phyloP scores from a whole-genome alignment of 1,284 basidiomycete species.

The Austropuccinia psidii region DNA sequence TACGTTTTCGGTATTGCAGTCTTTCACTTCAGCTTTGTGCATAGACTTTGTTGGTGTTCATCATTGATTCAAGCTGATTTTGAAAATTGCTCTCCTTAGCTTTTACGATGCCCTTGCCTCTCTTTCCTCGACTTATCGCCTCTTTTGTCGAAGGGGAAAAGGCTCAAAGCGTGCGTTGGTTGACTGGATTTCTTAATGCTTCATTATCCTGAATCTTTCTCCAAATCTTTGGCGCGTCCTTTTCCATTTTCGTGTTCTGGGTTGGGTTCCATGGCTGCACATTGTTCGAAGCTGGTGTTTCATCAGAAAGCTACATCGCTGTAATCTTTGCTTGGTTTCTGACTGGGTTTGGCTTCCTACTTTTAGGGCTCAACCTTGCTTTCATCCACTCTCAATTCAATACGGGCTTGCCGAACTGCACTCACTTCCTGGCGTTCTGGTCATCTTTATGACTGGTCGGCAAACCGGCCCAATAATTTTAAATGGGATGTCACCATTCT shows the following conservation, averaged over 20 bases:
- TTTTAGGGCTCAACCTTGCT: slow-evolving; percentile 19
- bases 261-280: no score
- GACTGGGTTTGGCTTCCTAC: background rate
- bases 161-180: slow-evolving; percentile 3
- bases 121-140: slow-evolving; percentile 62
- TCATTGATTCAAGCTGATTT: background rate
- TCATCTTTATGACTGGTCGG: background rate
- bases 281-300: background rate
- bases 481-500: slow-evolving; percentile 35
- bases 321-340: background rate
- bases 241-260: no score
- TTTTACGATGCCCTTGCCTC: slow-evolving; percentile 85
- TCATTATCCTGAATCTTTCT: background rate
- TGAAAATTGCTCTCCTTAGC: slow-evolving; percentile 50
- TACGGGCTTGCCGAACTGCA: slow-evolving; percentile 11
- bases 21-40: background rate
- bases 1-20: slow-evolving; percentile 44
- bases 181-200: background rate
- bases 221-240: background rate
- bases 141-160: slow-evolving; percentile 30
- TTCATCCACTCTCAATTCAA: slow-evolving; percentile 1
- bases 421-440: slow-evolving; percentile 7
- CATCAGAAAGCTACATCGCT: background rate
- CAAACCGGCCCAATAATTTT: background rate
- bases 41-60: background rate